Base-by-base conservation (phyloP, 768 basidiomycete genomes). In the Phlebiopsis gigantea region DNA sequence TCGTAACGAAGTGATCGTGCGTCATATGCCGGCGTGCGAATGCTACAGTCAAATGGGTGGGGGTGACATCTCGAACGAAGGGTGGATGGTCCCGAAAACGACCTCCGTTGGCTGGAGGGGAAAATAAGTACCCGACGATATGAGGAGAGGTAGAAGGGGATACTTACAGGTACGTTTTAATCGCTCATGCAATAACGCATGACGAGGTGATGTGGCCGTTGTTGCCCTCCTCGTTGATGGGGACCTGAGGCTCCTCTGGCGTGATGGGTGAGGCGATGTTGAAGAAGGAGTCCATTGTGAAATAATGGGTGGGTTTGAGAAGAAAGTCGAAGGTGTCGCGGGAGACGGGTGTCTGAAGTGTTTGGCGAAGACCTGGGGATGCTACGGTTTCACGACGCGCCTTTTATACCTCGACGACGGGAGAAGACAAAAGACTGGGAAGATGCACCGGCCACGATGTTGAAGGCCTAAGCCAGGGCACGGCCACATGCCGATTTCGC, bases 281-380 rank as follows among this genome's bases (percentile, higher is more conserved):
- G 58, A 60, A 49, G 58, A 56, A 60, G 41, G 58, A 10, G 51
- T 60, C 58, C 58, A 60, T 60, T 56, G 58, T 47, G 34, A 12
- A 17, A 17, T 9, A 39, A 17, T 10, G 12, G 34, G 34, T 39
- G 34, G 17, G 34, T 10, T 3, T 39, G 34, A 17, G 34, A 12
- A 9, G 12, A 17, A 6, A 17, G 34, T 39, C 12, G 34, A 39
- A 39, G 34, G 17, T 39, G 34, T 39, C 34, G 6, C 17, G 12
- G 34, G 17, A 39, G 34, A 39, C 34, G 2, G 34, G 34, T 39
- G 12, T 2, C 12, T 39, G 12, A 17, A n/a, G 12, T 39, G 34
- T 39, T 39, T 12, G 34, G 34, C 8, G 34, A 39, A 39, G 17
- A 39, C 34, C 34, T 39, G 34, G 34, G 34, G 34, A 39, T 39